Percentiles rank a stretch among this genome's conserved stretches.
phyloP scores from a whole-genome alignment of 2,329 filamentous ascomycete genomes.

The Trichoderma sp. region DNA sequence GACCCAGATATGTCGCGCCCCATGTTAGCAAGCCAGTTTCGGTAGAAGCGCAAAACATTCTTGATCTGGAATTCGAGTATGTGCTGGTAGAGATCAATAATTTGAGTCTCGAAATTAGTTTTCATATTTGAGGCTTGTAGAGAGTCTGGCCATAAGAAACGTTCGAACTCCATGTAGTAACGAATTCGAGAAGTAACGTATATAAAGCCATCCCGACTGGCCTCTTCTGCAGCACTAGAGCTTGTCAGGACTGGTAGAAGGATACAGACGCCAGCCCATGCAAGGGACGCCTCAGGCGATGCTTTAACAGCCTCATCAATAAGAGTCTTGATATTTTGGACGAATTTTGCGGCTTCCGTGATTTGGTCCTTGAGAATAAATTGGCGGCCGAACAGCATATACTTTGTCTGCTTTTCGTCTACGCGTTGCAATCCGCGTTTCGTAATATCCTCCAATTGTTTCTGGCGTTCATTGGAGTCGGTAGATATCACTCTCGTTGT shows the following conservation, averaged over 20 bases:
- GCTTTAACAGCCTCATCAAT: neutral
- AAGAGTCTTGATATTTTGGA: neutral
- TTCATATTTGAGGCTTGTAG: neutral
- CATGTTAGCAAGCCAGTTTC: neutral
- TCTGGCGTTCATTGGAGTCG: neutral
- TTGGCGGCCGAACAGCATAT: neutral
- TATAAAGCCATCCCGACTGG: neutral
- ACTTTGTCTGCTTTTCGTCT: neutral
- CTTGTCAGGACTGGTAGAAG: neutral
- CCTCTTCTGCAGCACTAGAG: neutral
- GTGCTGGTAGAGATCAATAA: neutral
- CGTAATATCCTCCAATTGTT: neutral
- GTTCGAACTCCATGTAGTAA: neutral
- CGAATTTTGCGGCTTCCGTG: neutral
- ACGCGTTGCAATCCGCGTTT: neutral
- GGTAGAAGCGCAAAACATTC: neutral
- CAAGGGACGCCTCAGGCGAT: neutral
- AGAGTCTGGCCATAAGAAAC: neutral
- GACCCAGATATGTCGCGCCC: neutral
- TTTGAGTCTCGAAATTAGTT: neutral
- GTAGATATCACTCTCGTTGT: neutral
- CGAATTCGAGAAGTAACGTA: neutral
- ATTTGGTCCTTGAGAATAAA: neutral
- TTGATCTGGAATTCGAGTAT: neutral
- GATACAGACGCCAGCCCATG: neutral